Base-by-base conservation (phyloP, 257 asterid genomes). In the Przewalskia tangutica region DNA sequence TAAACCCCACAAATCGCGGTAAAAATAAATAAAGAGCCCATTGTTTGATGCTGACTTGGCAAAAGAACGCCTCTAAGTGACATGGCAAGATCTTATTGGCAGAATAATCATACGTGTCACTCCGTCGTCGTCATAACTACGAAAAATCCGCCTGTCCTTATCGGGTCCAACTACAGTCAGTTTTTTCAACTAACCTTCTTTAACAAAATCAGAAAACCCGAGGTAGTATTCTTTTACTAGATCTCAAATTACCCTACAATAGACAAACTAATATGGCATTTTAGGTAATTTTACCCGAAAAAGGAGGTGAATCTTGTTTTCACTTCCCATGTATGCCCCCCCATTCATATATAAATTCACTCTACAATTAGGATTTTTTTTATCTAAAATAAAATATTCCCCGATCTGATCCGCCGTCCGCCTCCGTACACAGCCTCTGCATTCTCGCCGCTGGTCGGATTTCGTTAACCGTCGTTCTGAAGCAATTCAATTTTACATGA, bases 161-260 rank as follows among this genome's bases (percentile, higher is more conserved):
- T 75, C 40, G 62, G 80, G 80, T 75, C 79, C 80, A 75, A 75
- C 46, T 75, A 75, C 80, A 27, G 46, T 50, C 80, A 75, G 46
- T 50, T 51, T 23, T 75, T 75, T 75, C 80, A 50, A 75, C 80
- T 23, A 50, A 75, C 60, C 66, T 59, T 59, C 66, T 59, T 20
- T 59, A 18, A 59, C 66, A 13, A 50, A 23, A 50, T 75, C 62
- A 27, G 44, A 75, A 50, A 75, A 75, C 62, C 42, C 14, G 8
- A 48, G 13, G 60, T 13, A 7, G 23, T 27, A 50, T 9, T 50
- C 58, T 18, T 59, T 59, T 20, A 18, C 66, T 18, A 59, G 14
- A 59, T 59, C 62, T 50, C 55, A 71, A 70, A 71, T 6, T 44
- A 66, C 13, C 23, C 51, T n/a, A 68, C 17, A 53, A 46, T 8